Evolutionary conservation across 805 yeast species (phyloP).

Genomic region (Monosporozyma servazzii): DNA sequence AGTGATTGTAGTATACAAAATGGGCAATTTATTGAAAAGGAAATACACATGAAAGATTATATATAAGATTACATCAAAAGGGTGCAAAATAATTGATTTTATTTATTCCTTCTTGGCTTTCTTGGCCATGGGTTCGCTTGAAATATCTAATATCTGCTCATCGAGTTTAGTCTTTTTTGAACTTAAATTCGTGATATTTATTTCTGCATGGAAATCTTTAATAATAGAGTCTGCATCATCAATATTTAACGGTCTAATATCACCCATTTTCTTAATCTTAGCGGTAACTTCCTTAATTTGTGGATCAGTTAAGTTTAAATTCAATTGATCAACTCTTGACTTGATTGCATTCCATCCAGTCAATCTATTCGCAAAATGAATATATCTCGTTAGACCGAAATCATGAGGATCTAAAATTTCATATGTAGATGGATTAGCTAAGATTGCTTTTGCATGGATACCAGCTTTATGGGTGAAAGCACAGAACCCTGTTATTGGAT

Average conservation of each 20-base stretch:
- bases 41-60: not conserved
- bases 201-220: slow-evolving; percentile 78
- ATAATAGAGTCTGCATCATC: slow-evolving; percentile 97
- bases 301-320: slow-evolving; percentile 79
- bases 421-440: slow-evolving; percentile 96
- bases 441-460: slow-evolving; percentile 96
- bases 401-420: slow-evolving; percentile 92
- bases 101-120: slow-evolving; percentile 6
- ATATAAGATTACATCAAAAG: not conserved
- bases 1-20: no score
- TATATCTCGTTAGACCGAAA: slow-evolving; percentile 91
- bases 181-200: slow-evolving; percentile 11
- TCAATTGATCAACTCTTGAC: slow-evolving; percentile 94
- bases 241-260: slow-evolving; percentile 84
- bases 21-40: not conserved
- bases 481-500: slow-evolving; percentile 98
- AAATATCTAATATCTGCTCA: slow-evolving; percentile 7
- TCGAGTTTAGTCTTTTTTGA: slow-evolving; percentile 5
- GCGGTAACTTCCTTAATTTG: slow-evolving; percentile 92
- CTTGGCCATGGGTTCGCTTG: slow-evolving; percentile 13
- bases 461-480: slow-evolving; percentile 99
- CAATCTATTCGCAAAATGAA: slow-evolving; percentile 93
- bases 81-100: not conserved
- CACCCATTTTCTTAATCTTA: slow-evolving; percentile 90
- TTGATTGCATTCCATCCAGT: slow-evolving; percentile 99